Conservation (phyloP, 1,139 yeast genomes). For the Diutina rugosa region DNA sequence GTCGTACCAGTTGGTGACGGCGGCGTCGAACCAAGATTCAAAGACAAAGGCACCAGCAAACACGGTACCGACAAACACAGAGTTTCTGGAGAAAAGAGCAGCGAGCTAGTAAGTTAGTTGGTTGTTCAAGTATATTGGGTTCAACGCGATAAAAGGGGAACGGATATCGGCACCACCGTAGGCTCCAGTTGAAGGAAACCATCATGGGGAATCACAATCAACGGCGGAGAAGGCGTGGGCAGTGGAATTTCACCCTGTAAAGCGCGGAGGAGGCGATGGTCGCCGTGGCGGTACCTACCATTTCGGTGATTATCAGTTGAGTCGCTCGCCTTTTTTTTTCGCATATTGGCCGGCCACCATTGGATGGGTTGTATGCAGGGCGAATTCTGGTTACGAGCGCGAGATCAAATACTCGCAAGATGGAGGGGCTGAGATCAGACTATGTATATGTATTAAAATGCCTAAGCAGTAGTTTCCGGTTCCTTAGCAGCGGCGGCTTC, state of each 20-base stretch:
- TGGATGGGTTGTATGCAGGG: neutral
- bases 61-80: conserved; percentile 76
- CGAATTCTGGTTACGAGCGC: neutral
- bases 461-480: neutral
- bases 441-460: neutral
- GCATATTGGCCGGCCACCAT: conserved; percentile 1
- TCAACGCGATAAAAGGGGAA: neutral
- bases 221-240: neutral
- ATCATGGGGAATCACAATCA: neutral
- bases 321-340: neutral
- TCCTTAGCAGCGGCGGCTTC: neutral
- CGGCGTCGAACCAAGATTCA: conserved; percentile 74
- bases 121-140: neutral
- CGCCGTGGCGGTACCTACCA: neutral
- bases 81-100: conserved; percentile 81
- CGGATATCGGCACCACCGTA: neutral
- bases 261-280: neutral
- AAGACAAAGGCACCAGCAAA: conserved; percentile 82
- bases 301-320: neutral
- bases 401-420: neutral
- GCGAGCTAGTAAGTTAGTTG: conserved; percentile 5
- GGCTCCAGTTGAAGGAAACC: neutral
- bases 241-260: neutral
- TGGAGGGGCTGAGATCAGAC: neutral
- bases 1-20: conserved; percentile 75